A percentile compares a stretch with the other conserved stretches of the same genome.
Conservation (phyloP, 345 rosid species). For the Murraya paniculata region DNA sequence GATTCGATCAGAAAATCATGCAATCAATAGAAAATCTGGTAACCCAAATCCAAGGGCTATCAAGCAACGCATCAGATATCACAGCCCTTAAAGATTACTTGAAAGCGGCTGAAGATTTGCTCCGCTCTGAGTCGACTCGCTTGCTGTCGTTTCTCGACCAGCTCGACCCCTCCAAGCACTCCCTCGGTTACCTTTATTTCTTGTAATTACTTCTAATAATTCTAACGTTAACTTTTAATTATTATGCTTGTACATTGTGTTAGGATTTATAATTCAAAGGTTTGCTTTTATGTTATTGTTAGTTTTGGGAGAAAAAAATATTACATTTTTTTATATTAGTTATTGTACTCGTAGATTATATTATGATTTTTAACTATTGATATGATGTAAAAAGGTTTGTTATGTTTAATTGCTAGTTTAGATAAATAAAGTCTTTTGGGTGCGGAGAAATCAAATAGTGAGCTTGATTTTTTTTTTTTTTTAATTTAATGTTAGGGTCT, state of each 20-base stretch:
- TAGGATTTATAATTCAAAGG: neutral
- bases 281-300: neutral
- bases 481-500: no score
- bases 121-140: constrained; percentile 43
- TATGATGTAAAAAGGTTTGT: neutral
- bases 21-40: constrained; percentile 45
- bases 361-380: neutral
- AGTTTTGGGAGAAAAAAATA: neutral
- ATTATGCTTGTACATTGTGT: neutral
- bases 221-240: constrained; percentile 4
- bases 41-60: constrained; percentile 62
- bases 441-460: neutral
- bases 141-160: constrained; percentile 54
- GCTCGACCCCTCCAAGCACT: constrained; percentile 62
- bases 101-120: constrained; percentile 49
- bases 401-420: neutral
- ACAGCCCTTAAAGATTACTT: constrained; percentile 43
- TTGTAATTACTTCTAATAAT: constrained; percentile 38
- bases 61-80: constrained; percentile 48
- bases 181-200: constrained; percentile 73
- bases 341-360: neutral
- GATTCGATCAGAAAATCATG: constrained; percentile 25
- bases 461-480: neutral
- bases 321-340: neutral
- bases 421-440: neutral